Evolutionary conservation across 1,284 basidiomycete species (phyloP), one percentile per base, ranked within the genome.

Genomic region (Golubevia pallescens): DNA sequence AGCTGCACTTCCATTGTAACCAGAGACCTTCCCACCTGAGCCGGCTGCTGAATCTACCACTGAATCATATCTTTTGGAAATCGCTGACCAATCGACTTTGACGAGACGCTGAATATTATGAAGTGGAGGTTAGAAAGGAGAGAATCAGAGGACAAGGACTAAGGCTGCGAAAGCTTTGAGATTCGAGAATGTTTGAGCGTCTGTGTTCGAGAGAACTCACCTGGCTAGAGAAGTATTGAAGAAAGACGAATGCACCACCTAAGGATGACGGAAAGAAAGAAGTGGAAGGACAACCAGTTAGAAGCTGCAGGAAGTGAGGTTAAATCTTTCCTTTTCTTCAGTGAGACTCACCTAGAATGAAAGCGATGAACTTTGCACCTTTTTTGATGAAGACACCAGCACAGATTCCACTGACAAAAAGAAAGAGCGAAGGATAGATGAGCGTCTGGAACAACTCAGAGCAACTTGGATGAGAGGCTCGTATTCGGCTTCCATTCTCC

Each of bases 301-400:
- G 52, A 38, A 57, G 58, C n/a, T 23, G 34, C 34, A 48, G 1
- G 28, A 16, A 23, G 8, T 52, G 52, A 63, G n/a, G n/a, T 61
- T 10, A 6, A 21, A 19, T 10, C 52, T 32, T 24, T 58, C 54
- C 14, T 16, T 16, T 32, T 51, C 16, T 1, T 54, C 53, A n/a
- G 32, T 21, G 24, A 19, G 38, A 77, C 89, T 71, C 73, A 92
- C 95, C 90, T 95, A 97, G 87, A 62, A 92, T 86, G 86, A 94
- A 95, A 0, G 94, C 95, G 21, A 93, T 86, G 1, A 90, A 87
- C 84, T 91, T 94, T 51, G 92, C 90, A 32, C 95, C 95, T 86
- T 97, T 97, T 87, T 96, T 97, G 77, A 97, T 89, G 82, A 98
- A 98, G 0, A 97, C 89, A 0, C 95, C 95, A 0, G 93, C 91